Evolutionary conservation across 2,329 filamentous ascomycete species (phyloP).

Genomic region (Fusarium sp.): DNA sequence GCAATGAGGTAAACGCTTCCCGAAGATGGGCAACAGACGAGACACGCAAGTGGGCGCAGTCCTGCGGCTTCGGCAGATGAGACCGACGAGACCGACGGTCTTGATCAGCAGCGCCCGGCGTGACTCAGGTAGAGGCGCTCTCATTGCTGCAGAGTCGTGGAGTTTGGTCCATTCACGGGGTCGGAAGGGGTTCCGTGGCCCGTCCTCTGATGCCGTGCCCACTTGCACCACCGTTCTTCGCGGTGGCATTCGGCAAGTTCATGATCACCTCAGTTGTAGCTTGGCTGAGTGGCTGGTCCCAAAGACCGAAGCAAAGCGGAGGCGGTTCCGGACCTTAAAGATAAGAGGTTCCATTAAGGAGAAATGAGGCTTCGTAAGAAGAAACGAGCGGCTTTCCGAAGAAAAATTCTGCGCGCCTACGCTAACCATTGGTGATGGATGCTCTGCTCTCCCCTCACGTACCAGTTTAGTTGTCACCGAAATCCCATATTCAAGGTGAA

Average conservation of each 20-base stretch:
- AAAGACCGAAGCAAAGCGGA: conserved; percentile 12
- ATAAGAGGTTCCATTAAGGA: conserved; percentile 19
- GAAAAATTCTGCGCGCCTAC: conserved; percentile 8
- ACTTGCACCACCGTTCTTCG: conserved; percentile 9
- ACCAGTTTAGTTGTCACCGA: not conserved
- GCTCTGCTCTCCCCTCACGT: conserved; percentile 4
- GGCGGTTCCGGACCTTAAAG: conserved; percentile 15
- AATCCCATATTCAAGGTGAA: not conserved
- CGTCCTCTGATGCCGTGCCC: conserved; percentile 25
- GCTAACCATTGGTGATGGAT: conserved; percentile 8
- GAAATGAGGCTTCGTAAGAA: conserved; percentile 8
- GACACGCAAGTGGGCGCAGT: conserved; percentile 17
- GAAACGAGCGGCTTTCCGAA: conserved; percentile 16
- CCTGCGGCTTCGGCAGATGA: conserved; percentile 35
- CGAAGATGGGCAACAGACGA: conserved; percentile 21
- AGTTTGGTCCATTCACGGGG: conserved; percentile 10
- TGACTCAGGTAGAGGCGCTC: conserved; percentile 28
- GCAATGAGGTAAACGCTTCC: conserved; percentile 18
- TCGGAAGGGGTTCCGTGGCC: conserved; percentile 29
- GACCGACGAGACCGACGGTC: conserved; percentile 30
- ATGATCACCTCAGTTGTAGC: conserved; percentile 11
- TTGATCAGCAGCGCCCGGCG: conserved; percentile 14
- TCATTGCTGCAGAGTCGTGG: not conserved
- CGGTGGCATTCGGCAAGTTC: conserved; percentile 13
- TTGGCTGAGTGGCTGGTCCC: not conserved